phyloP scores from a whole-genome alignment of 2,329 filamentous ascomycete species.

The Cercospora brassicicola region DNA sequence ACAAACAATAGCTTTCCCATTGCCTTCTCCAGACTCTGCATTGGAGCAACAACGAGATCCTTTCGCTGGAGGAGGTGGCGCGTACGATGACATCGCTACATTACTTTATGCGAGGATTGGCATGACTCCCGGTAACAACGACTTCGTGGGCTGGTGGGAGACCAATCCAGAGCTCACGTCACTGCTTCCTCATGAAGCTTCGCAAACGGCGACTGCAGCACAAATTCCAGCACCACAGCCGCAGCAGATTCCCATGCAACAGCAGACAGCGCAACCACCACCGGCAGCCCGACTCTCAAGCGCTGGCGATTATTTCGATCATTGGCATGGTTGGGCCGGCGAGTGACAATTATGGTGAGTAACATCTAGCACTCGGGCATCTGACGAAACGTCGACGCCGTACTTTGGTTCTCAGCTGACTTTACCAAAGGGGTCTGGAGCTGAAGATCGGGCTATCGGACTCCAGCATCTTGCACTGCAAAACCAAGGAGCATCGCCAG shows the following conservation, averaged over 20 bases:
- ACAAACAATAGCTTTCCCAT: constrained; percentile 13
- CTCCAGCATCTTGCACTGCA: not conserved
- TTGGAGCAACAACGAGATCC: constrained; percentile 11
- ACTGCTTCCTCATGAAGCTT: not conserved
- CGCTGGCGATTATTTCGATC: not conserved
- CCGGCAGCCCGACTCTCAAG: not conserved
- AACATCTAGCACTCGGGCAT: not conserved
- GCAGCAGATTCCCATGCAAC: not conserved
- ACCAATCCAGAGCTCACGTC: not conserved
- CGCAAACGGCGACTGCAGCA: not conserved
- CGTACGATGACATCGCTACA: constrained; percentile 16
- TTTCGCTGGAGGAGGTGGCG: constrained; percentile 8
- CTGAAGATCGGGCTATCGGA: not conserved
- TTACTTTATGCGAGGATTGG: constrained; percentile 8
- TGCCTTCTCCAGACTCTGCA: not conserved
- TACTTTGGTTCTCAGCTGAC: not conserved
- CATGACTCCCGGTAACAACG: constrained; percentile 1
- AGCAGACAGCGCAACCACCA: not conserved
- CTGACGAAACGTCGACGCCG: not conserved
- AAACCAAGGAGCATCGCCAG: not conserved
- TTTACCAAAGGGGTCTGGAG: not conserved
- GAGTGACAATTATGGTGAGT: not conserved
- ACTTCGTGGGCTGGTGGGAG: constrained; percentile 7
- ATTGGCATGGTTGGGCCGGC: not conserved
- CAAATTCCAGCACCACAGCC: not conserved